Evolutionary conservation across 352 stramenopile species (phyloP).

Genomic region (Phytophthora sansomeana): DNA sequence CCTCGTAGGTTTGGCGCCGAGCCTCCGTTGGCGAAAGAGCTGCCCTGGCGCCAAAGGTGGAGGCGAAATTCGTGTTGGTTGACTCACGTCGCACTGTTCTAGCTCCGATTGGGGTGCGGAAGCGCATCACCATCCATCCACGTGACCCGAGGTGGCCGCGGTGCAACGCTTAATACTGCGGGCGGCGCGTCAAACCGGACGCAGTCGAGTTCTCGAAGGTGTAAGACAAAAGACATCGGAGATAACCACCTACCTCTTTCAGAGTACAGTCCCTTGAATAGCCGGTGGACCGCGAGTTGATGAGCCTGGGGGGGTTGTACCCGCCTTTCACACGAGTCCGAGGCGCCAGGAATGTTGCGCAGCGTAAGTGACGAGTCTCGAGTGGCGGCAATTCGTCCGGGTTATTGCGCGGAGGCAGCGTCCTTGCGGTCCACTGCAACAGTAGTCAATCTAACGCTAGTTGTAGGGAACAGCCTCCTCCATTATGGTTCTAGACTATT

Average conservation of each 20-base stretch:
- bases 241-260: conserved; percentile 9
- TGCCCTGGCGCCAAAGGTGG: background rate
- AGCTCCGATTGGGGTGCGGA: conserved; percentile 8
- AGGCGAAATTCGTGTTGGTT: conserved; percentile 7
- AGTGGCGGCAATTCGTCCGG: no score
- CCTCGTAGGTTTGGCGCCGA: background rate
- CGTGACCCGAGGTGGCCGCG: conserved; percentile 3
- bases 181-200: conserved; percentile 1
- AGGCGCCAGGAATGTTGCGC: no score
- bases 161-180: conserved; percentile 1
- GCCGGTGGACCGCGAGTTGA: conserved; percentile 6
- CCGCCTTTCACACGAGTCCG: no score
- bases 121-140: conserved; percentile 10
- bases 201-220: conserved; percentile 2
- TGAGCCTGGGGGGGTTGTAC: no score
- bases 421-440: no score
- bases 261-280: conserved; percentile 1
- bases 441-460: no score
- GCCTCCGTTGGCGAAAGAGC: background rate
- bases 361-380: no score
- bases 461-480: no score
- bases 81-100: background rate
- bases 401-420: no score
- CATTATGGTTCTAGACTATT: no score
- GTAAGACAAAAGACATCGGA: conserved; percentile 13